Evolutionary conservation across 495 filamentous ascomycete genomes (phyloP), one percentile per base, ranked within the genome.

Genomic region (Aspergillus incahuasiensis): DNA sequence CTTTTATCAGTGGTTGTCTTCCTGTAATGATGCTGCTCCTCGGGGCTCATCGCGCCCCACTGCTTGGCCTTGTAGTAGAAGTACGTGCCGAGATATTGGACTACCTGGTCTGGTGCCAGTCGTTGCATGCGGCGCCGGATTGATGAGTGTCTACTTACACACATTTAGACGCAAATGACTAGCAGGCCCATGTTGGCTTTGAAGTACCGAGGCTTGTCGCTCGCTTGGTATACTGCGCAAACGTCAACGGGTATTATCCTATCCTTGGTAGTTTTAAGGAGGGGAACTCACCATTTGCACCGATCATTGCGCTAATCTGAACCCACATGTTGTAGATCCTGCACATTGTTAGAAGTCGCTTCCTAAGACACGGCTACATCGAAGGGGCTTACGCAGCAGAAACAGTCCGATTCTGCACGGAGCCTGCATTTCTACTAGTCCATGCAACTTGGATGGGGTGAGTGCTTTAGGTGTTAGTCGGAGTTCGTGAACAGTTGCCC

Each of bases 361-460:
- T n/a, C n/a, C n/a, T n/a, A n/a, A 11, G 45, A 48, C n/a, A 48
- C 45, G 5, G 45, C n/a, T n/a, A n/a, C n/a, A n/a, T 32, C n/a
- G n/a, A n/a, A n/a, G n/a, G n/a, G n/a, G n/a, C n/a, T n/a, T n/a
- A 35, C 34, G n/a, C 13, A 40, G 43, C 43, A 0, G 46, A 49
- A 24, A 49, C 46, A 2, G 46, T 30, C 3, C 46, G 16, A 16
- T 35, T 49, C 7, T 30, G 11, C 6, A 85, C 82, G 0, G 73
- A 74, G 34, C 79, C 80, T 15, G 77, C 73, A 56, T 84, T 82
- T 38, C 73, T 67, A 0, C 74, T 74, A 19, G 77, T 79, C 76
- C 78, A 78, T 6, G 70, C 81, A 0, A 83, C 82, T 47, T 82
- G 74, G 30, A 85, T 81, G 0, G 79, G 74, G 51, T 79, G 78